Evolutionary conservation across 2,329 filamentous ascomycete species (phyloP).

Genomic region (Botrytis pseudocinerea): DNA sequence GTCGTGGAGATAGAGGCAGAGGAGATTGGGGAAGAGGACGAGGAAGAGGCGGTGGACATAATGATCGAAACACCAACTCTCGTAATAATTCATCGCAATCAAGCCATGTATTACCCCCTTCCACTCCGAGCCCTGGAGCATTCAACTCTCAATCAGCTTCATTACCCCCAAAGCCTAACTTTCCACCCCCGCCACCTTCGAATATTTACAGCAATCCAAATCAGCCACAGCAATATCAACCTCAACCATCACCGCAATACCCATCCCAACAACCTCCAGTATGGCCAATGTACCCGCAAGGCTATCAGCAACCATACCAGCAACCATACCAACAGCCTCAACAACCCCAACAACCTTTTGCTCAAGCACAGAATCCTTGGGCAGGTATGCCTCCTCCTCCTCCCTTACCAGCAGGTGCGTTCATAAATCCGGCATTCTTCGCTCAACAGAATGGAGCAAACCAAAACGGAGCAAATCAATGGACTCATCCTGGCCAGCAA

Average conservation of each 20-base stretch:
- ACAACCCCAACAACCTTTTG: constrained; percentile 23
- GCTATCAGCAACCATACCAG: constrained; percentile 29
- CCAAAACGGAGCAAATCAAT: constrained; percentile 28
- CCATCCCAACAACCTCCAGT: constrained; percentile 32
- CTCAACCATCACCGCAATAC: constrained; percentile 29
- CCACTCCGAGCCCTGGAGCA: constrained; percentile 22
- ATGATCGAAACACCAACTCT: constrained; percentile 31
- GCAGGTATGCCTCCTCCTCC: constrained; percentile 25
- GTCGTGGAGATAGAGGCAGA: constrained; percentile 30
- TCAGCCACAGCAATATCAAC: constrained; percentile 1
- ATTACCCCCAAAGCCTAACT: constrained; percentile 20
- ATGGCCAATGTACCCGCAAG: constrained; percentile 35
- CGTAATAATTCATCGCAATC: constrained; percentile 29
- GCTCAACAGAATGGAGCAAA: constrained; percentile 21
- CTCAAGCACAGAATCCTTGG: constrained; percentile 30
- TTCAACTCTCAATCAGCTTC: constrained; percentile 25
- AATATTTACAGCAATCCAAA: constrained; percentile 20
- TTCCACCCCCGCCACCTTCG: constrained; percentile 19
- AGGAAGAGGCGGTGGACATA: constrained; percentile 35
- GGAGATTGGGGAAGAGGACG: constrained; percentile 34
- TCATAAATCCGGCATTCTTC: constrained; percentile 40
- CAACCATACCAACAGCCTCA: constrained; percentile 26
- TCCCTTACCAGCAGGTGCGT: constrained; percentile 33
- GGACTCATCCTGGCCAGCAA: constrained; percentile 31
- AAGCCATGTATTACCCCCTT: constrained; percentile 22